Base-by-base conservation (phyloP, 805 yeast genomes). In the Spathaspora arborariae region DNA sequence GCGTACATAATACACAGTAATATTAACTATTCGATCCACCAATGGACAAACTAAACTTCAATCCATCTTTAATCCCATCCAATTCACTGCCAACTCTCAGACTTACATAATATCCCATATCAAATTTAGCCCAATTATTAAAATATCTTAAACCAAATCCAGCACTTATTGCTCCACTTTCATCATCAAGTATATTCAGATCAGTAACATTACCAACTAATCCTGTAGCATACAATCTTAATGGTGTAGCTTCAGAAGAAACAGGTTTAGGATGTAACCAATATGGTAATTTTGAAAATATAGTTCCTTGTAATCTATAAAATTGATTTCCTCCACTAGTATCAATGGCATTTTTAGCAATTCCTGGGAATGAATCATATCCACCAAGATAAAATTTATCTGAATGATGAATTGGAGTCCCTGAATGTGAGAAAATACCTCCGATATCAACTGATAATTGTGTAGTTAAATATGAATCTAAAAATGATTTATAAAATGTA, bases 301-400 rank as follows among this genome's bases (percentile, higher is more conserved):
- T 21, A 36, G 85, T 77, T 2, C 76, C 51, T 3, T 89, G 87
- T 20, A 78, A 64, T 24, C 85, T 78, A 43, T 76, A 62, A 56
- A 74, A 82, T 46, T 72, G 75, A 34, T 80, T 78, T 5, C 96
- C 96, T 5, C 96, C 96, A 47, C 80, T 72, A 1, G 84, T 81
- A 11, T 94, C 91, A 30, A 86, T 62, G 0, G 88, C 80, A 68
- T 84, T 84, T 45, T 76, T 68, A 27, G 78, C 72, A 58, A 85
- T 88, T 1, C 91, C 89, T 47, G 85, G 72, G 22, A 89, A 80
- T 45, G 84, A 85, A 45, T 81, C 76, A 11, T 82, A 78, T 0
- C 96, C 97, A 15, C 97, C 96, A 39, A 87, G 71, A 57, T 83
- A 88, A 61, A 91, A 92, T 52, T 87, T 77, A 63, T 92, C 99